Evolutionary conservation across 1,139 yeast genomes (phyloP), one percentile per base, ranked within the genome.

Genomic region (Magnusiomyces magnusii): DNA sequence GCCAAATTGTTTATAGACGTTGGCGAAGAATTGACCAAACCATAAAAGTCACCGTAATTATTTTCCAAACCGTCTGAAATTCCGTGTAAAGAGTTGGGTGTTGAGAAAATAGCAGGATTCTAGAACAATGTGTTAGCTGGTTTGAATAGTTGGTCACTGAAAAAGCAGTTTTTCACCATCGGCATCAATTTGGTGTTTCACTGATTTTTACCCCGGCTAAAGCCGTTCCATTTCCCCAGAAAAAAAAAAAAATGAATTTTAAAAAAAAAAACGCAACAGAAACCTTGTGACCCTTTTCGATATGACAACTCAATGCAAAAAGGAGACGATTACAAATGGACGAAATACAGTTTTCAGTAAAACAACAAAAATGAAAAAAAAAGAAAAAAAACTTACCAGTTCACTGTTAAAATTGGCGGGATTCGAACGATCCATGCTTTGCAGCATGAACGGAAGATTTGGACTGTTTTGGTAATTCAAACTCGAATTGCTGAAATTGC

Each of bases 31-130:
- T n/a, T 39, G 5, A 39, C 19, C 19, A 39, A n/a, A 3, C 44
- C 24, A 21, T 51, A 51, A 25, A 51, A 51, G 47, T 39, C 54
- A 19, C 54, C 54, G 36, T 51, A 51, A 23, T 36, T 51, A 17
- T 51, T 51, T 36, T 51, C 54, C 10, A 51, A 23, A 5, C 19
- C 17, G 17, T 51, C 47, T n/a, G 19, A 21, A 28, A 34, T 21
- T 3, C 49, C 27, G 5, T 19, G 27, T 3, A 50, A 50, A 9
- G 53, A 15, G 25, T 23, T 28, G 2, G 53, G 24, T n/a, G 21
- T 5, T 7, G 49, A 23, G 27, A 44, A 9, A 9, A 44, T 23
- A 21, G n/a, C 17, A 44, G 49, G 21, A 5, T 44, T 25, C 49
- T 44, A 44, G n/a, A n/a, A n/a, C n/a, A n/a, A n/a, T n/a, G n/a